Conservation (phyloP, 345 rosid genomes). For the Linum usitatissimum region DNA sequence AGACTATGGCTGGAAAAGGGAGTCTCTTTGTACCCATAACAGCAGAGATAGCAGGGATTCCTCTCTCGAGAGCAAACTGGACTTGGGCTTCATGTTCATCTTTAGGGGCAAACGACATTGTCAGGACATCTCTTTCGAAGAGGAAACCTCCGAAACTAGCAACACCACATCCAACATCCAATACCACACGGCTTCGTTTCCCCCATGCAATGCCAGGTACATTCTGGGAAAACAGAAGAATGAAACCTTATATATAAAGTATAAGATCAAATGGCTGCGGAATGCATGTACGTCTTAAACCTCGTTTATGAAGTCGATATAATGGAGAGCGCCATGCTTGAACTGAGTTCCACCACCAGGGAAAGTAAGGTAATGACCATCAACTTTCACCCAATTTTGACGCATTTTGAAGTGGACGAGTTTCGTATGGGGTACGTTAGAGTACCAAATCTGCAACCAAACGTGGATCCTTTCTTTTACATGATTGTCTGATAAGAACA, state of each 20-base stretch:
- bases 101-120: conserved; percentile 99
- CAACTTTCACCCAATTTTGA: conserved; percentile 96
- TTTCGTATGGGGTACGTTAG: conserved; percentile 86
- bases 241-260: neutral
- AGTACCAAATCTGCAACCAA: conserved; percentile 66
- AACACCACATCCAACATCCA: conserved; percentile 99
- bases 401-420: conserved; percentile 85
- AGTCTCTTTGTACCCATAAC: conserved; percentile 96
- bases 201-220: conserved; percentile 80
- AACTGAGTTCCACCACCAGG: conserved; percentile 99
- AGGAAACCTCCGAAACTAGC: conserved; percentile 97
- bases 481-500: too few relatives aligned
- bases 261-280: neutral
- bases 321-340: conserved; percentile 84
- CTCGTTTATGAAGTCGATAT: conserved; percentile 87
- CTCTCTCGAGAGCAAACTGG: conserved; percentile 97
- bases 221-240: conserved; percentile 39
- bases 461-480: neutral
- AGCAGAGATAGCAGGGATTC: conserved; percentile 93
- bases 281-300: conserved; percentile 15
- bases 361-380: conserved; percentile 85
- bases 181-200: conserved; percentile 60
- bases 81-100: conserved; percentile 99
- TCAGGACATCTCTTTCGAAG: conserved; percentile 70
- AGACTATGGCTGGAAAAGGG: conserved; percentile 90